A percentile compares a stretch with the other conserved stretches of the same genome.
Conservation (phyloP, 208 protist species). For the Spongospora subterranea region DNA sequence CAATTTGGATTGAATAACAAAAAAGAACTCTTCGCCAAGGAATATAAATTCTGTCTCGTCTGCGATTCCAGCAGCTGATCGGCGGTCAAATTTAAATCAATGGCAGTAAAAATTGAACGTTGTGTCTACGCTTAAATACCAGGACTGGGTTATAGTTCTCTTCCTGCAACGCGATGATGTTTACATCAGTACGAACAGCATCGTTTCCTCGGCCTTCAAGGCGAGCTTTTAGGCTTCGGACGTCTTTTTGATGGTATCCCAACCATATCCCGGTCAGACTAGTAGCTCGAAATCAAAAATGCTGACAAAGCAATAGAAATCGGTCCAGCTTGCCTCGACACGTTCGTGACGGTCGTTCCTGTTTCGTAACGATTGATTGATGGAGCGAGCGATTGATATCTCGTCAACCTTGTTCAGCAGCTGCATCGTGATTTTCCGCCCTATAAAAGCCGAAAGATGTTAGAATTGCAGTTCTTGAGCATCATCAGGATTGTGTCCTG, state of each 20-base stretch:
- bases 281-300: background rate
- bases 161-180: background rate
- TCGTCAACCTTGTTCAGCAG: background rate
- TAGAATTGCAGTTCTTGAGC: background rate
- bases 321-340: background rate
- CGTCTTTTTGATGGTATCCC: background rate
- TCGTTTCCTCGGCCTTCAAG: background rate
- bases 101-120: background rate
- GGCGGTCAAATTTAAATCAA: background rate
- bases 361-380: background rate
- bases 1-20: background rate
- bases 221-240: background rate
- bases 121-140: background rate
- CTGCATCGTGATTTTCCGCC: background rate
- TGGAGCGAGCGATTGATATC: background rate
- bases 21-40: background rate
- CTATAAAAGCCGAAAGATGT: background rate
- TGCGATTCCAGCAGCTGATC: background rate
- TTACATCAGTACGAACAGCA: background rate
- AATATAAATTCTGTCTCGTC: background rate
- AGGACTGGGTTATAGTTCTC: background rate
- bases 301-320: background rate
- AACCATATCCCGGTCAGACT: background rate
- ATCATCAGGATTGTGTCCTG: background rate
- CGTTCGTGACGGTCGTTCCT: background rate